Evolutionary conservation across 495 filamentous ascomycete species (phyloP), one percentile per base, ranked within the genome.

Genomic region (Neurospora sp.): DNA sequence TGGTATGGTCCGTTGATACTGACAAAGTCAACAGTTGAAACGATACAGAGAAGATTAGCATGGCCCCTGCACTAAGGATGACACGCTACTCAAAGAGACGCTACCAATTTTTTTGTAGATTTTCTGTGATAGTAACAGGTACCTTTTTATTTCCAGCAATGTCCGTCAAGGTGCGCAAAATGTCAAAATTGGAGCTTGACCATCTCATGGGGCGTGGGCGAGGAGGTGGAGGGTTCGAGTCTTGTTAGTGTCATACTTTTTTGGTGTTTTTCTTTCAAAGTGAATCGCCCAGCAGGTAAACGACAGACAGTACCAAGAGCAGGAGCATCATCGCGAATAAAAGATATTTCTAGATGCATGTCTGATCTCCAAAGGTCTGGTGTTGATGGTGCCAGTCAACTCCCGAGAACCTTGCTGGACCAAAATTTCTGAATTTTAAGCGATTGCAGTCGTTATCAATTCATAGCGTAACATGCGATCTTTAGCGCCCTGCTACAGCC

Each of bases 61-160:
- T 97, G 92, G 93, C 92, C 94, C 94, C 94, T 97, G 94, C 92
- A 95, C 92, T 94, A 95, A 96, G 93, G 93, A 95, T 94, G 93
- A 96, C 92, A 96, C 92, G 91, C 91, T 92, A 91, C 92, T 92
- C 91, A 94, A 93, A 93, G 92, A 93, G 91, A 92, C 89, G 90
- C 90, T 91, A 91, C 72, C 69, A 68, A 71, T 65, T 76, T 76
- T 76, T 76, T 76, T 76, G 12, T 31, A 61, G 2, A 7, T 9
- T 35, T 61, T 61, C 3, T 0, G 2, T 61, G 5, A 35, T 61
- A 1, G 0, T 16, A 14, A 27, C 27, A 35, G 27, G 53, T 65
- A 35, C 27, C 20, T 40, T 70, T 72, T 77, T 74, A 68, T 68
- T 3, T 1, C 7, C 31, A 8, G 53, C 12, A 31, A 61, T 61